Base-by-base conservation (phyloP, 1,284 basidiomycete genomes). In the Agroathelia rolfsii region DNA sequence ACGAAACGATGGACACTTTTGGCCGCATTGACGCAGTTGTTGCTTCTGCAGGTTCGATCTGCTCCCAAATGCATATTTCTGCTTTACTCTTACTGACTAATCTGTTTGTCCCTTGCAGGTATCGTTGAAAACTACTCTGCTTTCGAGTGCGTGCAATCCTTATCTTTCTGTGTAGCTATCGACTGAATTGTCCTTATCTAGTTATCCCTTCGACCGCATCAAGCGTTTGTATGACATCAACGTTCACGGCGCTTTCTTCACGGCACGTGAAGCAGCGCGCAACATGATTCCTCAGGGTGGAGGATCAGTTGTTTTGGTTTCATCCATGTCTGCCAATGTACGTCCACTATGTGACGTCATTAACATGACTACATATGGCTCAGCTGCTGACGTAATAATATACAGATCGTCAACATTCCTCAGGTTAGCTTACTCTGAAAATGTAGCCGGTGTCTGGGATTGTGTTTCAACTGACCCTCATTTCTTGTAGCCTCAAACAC, bases 91-190 rank as follows among this genome's bases (percentile, higher is more conserved):
- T 25, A n/a, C 7, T 31, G 25, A 29, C 34, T 30, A 37, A 25
- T 35, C 30, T 24, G 36, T 23, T 13, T 37, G 5, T 37, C n/a
- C n/a, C n/a, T n/a, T n/a, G 15, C 47, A 77, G 85, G 89, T 39
- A 89, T 90, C 43, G 80, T 89, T 46, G 87, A 95, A 59, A 95
- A 95, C 65, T 89, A 82, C 59, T 66, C 85, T 21, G 90, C 92
- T 1, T 72, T 89, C 39, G 85, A 92, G 71, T 92, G 55, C 47
- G 68, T 54, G 19, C 15, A 8, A 16, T 25, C 5, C 20, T 24
- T 25, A 5, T 8, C 13, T 6, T 21, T 6, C 20, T 23, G 19
- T 35, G 48, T 44, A n/a, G 12, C 3, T 13, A n/a, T 28, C 12
- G 14, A 14, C 7, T 4, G 4, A 13, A n/a, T 19, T n/a, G 24